phyloP scores from a whole-genome alignment of 768 basidiomycete species.

The Sarcomyxa edulis region DNA sequence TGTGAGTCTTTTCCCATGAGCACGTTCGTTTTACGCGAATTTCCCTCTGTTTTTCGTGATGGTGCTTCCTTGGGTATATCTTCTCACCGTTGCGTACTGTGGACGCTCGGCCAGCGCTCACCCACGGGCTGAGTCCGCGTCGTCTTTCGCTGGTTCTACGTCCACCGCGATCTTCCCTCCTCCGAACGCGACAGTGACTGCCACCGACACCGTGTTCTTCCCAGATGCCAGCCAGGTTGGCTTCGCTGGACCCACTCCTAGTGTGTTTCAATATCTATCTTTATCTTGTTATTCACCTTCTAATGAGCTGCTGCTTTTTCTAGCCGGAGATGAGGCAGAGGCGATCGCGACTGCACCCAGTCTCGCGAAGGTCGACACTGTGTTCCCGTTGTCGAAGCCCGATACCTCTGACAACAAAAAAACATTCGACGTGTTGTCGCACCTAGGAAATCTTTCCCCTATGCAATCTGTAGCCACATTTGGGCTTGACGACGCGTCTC shows the following conservation, averaged over 20 bases:
- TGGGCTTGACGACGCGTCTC: conserved; percentile 43
- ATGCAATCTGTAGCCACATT: conserved; percentile 47
- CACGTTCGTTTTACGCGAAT: too few species aligned
- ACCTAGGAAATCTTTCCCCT: conserved; percentile 46
- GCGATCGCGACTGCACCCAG: conserved; percentile 37
- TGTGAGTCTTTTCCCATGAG: conserved; percentile 3
- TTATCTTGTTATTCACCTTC: background rate
- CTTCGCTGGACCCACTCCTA: conserved; percentile 43
- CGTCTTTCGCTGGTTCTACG: conserved; percentile 38
- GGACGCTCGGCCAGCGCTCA: too few species aligned
- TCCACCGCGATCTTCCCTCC: conserved; percentile 38
- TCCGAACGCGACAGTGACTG: conserved; percentile 27
- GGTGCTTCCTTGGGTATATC: too few species aligned
- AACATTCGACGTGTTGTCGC: conserved; percentile 38
- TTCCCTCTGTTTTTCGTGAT: too few species aligned
- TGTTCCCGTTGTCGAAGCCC: conserved; percentile 38
- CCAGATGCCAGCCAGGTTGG: conserved; percentile 37
- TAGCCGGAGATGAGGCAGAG: conserved; percentile 38
- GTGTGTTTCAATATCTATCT: conserved; percentile 20
- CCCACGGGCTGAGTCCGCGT: conserved; percentile 20
- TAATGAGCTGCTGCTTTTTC: background rate
- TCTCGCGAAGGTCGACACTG: conserved; percentile 26
- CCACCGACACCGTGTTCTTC: conserved; percentile 31
- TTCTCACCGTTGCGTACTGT: too few species aligned
- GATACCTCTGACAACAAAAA: conserved; percentile 24